phyloP scores from a whole-genome alignment of 2,329 filamentous ascomycete species.

The Chaetomium strumarium region DNA sequence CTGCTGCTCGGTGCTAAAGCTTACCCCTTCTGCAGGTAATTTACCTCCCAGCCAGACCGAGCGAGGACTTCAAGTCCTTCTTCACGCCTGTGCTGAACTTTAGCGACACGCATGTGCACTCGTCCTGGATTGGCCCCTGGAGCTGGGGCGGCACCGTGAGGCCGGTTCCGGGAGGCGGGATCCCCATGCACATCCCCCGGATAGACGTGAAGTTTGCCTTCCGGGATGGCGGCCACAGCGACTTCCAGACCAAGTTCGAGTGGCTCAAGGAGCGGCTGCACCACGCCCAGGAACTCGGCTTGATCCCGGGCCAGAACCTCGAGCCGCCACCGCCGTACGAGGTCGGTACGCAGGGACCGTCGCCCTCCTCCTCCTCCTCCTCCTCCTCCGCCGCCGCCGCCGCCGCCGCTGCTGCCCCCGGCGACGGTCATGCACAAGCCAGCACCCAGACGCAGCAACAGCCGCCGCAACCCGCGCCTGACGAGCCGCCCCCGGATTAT shows the following conservation, averaged over 20 bases:
- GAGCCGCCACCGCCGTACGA: constrained; percentile 89
- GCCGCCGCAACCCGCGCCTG: constrained; percentile 38
- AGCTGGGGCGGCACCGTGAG: constrained; percentile 77
- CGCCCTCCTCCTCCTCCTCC: too few relatives aligned
- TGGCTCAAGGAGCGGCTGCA: constrained; percentile 76
- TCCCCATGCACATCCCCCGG: constrained; percentile 65
- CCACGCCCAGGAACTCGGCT: constrained; percentile 70
- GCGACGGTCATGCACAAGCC: not conserved
- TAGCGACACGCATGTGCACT: constrained; percentile 76
- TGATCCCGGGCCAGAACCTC: constrained; percentile 58
- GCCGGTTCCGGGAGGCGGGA: constrained; percentile 76
- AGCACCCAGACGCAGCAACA: constrained; percentile 18
- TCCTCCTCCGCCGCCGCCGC: too few relatives aligned
- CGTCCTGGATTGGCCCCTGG: constrained; percentile 90
- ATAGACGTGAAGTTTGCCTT: constrained; percentile 83
- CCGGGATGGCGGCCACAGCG: constrained; percentile 90
- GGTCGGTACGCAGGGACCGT: constrained; percentile 39
- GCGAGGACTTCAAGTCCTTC: constrained; percentile 73
- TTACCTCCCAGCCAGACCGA: constrained; percentile 71
- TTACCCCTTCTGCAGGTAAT: constrained; percentile 57
- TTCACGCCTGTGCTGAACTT: constrained; percentile 82
- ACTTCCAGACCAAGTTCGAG: constrained; percentile 79
- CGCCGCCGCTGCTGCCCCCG: constrained; percentile 27
- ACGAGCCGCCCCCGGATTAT: constrained; percentile 84
- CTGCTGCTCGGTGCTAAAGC: constrained; percentile 13